A percentile compares a stretch with the other conserved stretches of the same genome.
Conservation (phyloP, 2,329 filamentous ascomycete genomes). For the Nothopassalora personata region DNA sequence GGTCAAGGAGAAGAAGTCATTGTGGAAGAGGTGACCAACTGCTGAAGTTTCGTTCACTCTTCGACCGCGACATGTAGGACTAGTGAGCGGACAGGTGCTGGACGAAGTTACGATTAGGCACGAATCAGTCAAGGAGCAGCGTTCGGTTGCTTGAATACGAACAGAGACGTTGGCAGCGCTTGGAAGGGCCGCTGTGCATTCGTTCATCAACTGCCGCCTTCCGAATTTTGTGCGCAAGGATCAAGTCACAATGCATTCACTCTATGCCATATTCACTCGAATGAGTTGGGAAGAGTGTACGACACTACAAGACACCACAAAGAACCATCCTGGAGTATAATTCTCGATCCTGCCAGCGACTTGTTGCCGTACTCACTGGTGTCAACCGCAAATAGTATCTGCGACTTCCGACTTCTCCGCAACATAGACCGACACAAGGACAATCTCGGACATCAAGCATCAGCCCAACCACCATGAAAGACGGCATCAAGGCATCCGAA, state of each 20-base stretch:
- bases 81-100: too few relatives aligned
- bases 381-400: not conserved
- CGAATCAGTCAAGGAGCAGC: too few relatives aligned
- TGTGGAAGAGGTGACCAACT: not conserved
- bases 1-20: not conserved
- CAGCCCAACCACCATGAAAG: not conserved
- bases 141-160: not conserved
- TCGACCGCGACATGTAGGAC: too few relatives aligned
- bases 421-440: not conserved
- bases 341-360: not conserved
- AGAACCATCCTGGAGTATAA: not conserved
- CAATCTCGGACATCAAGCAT: not conserved
- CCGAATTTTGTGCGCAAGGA: not conserved
- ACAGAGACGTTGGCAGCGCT: not conserved
- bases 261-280: not conserved
- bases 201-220: not conserved
- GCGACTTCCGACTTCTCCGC: not conserved
- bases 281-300: not conserved
- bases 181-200: not conserved
- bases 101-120: too few relatives aligned
- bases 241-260: not conserved
- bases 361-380: not conserved
- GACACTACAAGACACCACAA: not conserved
- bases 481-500: not conserved
- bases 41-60: not conserved